phyloP scores from a whole-genome alignment of 1,284 basidiomycete genomes.

The Pulveroboletus sp. region DNA sequence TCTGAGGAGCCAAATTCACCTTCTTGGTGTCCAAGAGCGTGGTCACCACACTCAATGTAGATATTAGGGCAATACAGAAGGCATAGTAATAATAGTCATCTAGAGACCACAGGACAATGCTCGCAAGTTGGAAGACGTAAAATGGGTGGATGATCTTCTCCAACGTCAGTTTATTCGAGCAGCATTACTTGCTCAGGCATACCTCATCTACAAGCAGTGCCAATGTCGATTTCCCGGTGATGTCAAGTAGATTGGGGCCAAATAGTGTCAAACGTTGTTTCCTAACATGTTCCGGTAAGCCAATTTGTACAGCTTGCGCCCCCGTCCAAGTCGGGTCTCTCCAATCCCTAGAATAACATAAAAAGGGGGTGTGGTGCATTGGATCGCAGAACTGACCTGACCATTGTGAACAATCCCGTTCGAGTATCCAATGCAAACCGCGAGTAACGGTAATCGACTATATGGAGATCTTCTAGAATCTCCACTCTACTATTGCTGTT shows the following conservation, averaged over 20 bases:
- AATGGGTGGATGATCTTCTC: constrained; percentile 82
- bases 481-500: constrained; percentile 37
- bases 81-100: constrained; percentile 99
- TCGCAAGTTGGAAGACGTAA: constrained; percentile 98
- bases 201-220: constrained; percentile 91
- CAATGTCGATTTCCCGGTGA: constrained; percentile 84
- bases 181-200: constrained; percentile 8
- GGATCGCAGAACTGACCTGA: constrained; percentile 52
- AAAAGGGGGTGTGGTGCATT: not conserved
- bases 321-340: constrained; percentile 81
- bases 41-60: constrained; percentile 80
- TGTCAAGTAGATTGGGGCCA: constrained; percentile 88
- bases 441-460: constrained; percentile 86
- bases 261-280: constrained; percentile 77
- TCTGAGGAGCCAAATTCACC: constrained; percentile 43
- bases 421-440: constrained; percentile 87
- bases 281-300: constrained; percentile 56
- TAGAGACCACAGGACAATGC: constrained; percentile 90
- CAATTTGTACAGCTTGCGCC: constrained; percentile 60
- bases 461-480: constrained; percentile 52
- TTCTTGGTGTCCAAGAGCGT: constrained; percentile 93
- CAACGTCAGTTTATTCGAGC: constrained; percentile 16
- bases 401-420: constrained; percentile 81
- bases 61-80: constrained; percentile 95
- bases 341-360: constrained; percentile 73